Conservation (phyloP, 2,329 filamentous ascomycete genomes). For the Lasiodiplodia sp. region DNA sequence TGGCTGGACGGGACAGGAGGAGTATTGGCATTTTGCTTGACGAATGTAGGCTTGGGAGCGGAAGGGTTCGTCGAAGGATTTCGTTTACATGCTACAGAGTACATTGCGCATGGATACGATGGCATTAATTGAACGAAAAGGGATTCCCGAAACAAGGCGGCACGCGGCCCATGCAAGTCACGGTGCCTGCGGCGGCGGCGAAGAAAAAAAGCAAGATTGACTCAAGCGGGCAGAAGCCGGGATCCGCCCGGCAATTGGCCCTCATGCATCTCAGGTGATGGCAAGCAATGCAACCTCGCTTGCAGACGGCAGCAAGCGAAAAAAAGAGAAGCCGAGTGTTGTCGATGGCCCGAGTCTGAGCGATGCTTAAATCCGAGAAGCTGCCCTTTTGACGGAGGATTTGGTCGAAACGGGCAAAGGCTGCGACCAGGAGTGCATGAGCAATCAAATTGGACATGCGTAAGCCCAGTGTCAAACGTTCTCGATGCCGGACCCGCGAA, state of each 20-base stretch:
- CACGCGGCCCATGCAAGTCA: conserved; percentile 18
- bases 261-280: not conserved
- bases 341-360: not conserved
- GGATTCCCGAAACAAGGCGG: not conserved
- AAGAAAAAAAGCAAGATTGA: conserved; percentile 7
- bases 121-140: conserved; percentile 10
- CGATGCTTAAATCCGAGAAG: not conserved
- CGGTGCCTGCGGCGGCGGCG: not conserved
- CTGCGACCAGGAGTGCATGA: not conserved
- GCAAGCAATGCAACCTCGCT: conserved; percentile 19
- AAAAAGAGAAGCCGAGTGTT: not conserved
- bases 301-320: not conserved
- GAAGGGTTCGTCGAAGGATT: not conserved
- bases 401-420: not conserved
- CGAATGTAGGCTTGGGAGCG: not conserved
- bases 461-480: not conserved
- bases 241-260: not conserved
- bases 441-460: conserved; percentile 17
- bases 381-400: not conserved
- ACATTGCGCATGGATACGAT: conserved; percentile 14
- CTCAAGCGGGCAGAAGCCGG: not conserved
- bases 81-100: conserved; percentile 23
- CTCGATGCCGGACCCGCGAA: conserved; percentile 1
- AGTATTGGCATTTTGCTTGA: not conserved
- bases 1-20: not conserved